Percentiles rank a stretch among this genome's conserved stretches.
phyloP scores from a whole-genome alignment of 352 stramenopile species.

The Pythium inflatum region DNA sequence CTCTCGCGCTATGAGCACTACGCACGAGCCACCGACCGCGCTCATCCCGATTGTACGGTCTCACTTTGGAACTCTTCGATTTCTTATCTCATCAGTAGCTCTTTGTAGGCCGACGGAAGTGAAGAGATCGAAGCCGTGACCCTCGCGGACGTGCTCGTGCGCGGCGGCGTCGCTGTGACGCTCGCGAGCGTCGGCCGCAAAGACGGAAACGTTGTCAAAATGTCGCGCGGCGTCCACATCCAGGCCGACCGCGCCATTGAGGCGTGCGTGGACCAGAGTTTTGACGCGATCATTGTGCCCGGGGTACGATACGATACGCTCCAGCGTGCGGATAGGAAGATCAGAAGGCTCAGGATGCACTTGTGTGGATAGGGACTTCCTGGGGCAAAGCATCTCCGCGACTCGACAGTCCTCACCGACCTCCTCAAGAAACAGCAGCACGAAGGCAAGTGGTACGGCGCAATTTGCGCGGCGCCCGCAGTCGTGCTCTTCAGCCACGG shows the following conservation, averaged over 20 bases:
- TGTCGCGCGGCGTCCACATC: conserved; percentile 75
- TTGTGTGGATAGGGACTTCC: conserved; percentile 54
- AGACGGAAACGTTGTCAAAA: conserved; percentile 63
- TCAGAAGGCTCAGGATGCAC: no score
- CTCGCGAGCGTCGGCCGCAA: conserved; percentile 66
- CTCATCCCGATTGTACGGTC: conserved; percentile 16
- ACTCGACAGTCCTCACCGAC: conserved; percentile 58
- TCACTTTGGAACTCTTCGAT: not conserved
- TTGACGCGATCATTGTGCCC: conserved; percentile 71
- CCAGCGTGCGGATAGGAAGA: no score
- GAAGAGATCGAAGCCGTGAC: conserved; percentile 86
- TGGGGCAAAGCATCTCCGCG: conserved; percentile 68
- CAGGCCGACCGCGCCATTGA: conserved; percentile 74
- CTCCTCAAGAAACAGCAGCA: conserved; percentile 73
- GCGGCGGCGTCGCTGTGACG: conserved; percentile 66
- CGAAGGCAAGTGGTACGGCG: conserved; percentile 64
- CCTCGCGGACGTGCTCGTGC: conserved; percentile 71
- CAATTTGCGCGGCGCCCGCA: conserved; percentile 76
- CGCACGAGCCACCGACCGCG: conserved; percentile 16
- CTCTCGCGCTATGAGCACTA: conserved; percentile 4
- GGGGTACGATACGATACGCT: no score
- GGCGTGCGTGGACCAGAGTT: conserved; percentile 53
- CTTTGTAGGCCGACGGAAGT: conserved; percentile 61
- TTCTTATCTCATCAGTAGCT: conserved; percentile 19
- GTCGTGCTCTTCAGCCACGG: conserved; percentile 73